Evolutionary conservation across 108 stramenopile genomes (phyloP).

Genomic region (Pseudonitzschia multistriata): DNA sequence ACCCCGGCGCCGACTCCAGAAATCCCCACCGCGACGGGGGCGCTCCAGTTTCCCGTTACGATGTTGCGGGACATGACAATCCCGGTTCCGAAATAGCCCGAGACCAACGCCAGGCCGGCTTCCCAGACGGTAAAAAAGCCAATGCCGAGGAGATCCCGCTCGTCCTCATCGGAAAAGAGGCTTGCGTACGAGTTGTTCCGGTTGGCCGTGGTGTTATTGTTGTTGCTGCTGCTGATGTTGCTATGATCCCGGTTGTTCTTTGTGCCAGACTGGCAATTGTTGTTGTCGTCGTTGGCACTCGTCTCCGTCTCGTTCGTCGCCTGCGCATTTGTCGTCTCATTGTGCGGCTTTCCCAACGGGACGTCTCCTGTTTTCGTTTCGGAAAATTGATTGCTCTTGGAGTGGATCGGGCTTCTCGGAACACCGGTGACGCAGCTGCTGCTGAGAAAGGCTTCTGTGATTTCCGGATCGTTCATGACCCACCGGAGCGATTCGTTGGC

Average conservation of each 20-base stretch:
- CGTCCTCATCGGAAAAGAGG: constrained; percentile 17
- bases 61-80: constrained; percentile 55
- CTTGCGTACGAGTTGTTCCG: constrained; percentile 3
- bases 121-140: constrained; percentile 63
- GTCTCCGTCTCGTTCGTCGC: not conserved
- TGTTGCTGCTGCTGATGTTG: not conserved
- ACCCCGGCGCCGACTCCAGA: constrained; percentile 22
- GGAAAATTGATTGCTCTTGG: not conserved
- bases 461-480: constrained; percentile 7
- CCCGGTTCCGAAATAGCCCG: constrained; percentile 69
- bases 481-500: constrained; percentile 23
- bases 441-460: not conserved
- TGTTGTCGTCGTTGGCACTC: not conserved
- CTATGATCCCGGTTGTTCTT: not conserved
- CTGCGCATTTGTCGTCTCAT: too few relatives aligned
- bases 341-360: too few relatives aligned
- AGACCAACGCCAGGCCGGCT: constrained; percentile 66
- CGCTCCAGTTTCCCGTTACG: constrained; percentile 55
- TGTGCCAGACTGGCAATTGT: not conserved
- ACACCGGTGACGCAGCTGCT: not conserved
- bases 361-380: too few relatives aligned
- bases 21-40: constrained; percentile 70
- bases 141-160: constrained; percentile 17
- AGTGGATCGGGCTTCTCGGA: too few relatives aligned
- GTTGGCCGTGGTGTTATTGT: not conserved